phyloP scores from a whole-genome alignment of 2,329 filamentous ascomycete genomes.

The Zymoseptoria ardabiliae region DNA sequence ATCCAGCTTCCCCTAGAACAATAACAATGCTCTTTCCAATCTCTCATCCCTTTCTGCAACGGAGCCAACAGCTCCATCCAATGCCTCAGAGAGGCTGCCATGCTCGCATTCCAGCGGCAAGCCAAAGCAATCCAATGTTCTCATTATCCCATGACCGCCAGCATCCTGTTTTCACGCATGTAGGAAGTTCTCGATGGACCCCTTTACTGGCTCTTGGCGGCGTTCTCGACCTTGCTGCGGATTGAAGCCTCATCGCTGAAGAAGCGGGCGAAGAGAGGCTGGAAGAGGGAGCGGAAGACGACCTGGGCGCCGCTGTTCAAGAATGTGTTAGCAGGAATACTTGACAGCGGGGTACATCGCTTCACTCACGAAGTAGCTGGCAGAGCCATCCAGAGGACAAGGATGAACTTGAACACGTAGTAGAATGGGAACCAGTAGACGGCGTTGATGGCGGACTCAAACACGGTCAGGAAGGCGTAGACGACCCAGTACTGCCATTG shows the following conservation, averaged over 20 bases:
- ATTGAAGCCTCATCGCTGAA: slow-evolving; percentile 67
- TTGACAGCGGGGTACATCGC: slow-evolving; percentile 2
- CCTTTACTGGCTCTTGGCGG: slow-evolving; percentile 27
- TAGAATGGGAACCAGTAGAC: slow-evolving; percentile 98
- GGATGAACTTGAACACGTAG: slow-evolving; percentile 98
- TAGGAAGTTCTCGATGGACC: neutral
- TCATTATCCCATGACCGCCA: neutral
- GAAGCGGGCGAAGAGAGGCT: slow-evolving; percentile 87
- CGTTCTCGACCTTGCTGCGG: slow-evolving; percentile 72
- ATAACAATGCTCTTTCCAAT: neutral
- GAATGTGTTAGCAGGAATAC: slow-evolving; percentile 4
- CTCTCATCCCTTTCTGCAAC: too few relatives aligned
- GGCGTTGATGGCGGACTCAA: slow-evolving; percentile 75
- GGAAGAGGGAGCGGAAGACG: slow-evolving; percentile 92
- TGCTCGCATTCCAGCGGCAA: neutral
- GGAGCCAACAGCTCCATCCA: too few relatives aligned
- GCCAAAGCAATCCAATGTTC: neutral
- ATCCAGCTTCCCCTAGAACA: neutral
- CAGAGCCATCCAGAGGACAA: slow-evolving; percentile 95
- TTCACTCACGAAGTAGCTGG: slow-evolving; percentile 79
- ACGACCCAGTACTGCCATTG: slow-evolving; percentile 70
- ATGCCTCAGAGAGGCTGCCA: neutral
- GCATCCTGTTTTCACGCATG: neutral
- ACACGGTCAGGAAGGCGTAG: slow-evolving; percentile 71
- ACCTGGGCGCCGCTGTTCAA: slow-evolving; percentile 75